A percentile compares a stretch with the other conserved stretches of the same genome.
These are phyloP conservation scores for Erythrobasidium yunnanense DNA, from an alignment of 768 basidiomycete genomes.

Conservation along the genomic window DNA sequence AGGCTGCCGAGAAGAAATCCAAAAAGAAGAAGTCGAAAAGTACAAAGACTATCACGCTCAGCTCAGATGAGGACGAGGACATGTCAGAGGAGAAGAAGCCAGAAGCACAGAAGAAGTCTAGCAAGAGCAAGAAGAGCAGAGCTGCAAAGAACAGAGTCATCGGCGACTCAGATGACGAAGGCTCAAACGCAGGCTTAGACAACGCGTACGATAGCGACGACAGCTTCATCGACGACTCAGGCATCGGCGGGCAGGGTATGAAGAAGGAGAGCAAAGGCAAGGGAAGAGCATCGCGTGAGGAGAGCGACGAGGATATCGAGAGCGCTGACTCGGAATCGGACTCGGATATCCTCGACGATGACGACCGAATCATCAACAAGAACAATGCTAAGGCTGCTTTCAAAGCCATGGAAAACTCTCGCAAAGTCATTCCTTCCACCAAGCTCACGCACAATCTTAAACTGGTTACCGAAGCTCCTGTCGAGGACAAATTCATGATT, in stretches of 20 bases:
- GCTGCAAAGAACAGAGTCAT: background rate
- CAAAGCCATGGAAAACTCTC: too few relatives aligned
- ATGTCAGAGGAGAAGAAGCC: background rate
- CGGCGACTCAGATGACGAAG: background rate
- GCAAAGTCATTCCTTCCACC: background rate
- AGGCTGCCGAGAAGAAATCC: too few relatives aligned
- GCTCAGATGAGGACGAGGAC: too few relatives aligned
- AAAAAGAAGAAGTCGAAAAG: too few relatives aligned
- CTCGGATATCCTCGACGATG: background rate
- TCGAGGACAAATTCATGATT: background rate
- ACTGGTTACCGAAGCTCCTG: background rate
- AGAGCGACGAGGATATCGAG: background rate
- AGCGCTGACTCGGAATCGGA: background rate
- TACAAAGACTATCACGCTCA: too few relatives aligned
- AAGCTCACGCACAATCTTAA: background rate
- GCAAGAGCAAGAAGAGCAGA: too few relatives aligned
- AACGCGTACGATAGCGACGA: background rate
- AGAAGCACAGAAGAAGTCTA: too few relatives aligned
- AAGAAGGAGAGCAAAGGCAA: background rate
- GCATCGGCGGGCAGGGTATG: background rate
- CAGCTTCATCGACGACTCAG: background rate
- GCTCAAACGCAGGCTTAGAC: too few relatives aligned
- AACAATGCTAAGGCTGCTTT: background rate
- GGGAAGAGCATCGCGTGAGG: background rate
- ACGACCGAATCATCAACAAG: background rate